Percentiles rank a stretch among this genome's conserved stretches.
Conservation (phyloP, 495 filamentous ascomycete species). For the Achaetomiella virescens region DNA sequence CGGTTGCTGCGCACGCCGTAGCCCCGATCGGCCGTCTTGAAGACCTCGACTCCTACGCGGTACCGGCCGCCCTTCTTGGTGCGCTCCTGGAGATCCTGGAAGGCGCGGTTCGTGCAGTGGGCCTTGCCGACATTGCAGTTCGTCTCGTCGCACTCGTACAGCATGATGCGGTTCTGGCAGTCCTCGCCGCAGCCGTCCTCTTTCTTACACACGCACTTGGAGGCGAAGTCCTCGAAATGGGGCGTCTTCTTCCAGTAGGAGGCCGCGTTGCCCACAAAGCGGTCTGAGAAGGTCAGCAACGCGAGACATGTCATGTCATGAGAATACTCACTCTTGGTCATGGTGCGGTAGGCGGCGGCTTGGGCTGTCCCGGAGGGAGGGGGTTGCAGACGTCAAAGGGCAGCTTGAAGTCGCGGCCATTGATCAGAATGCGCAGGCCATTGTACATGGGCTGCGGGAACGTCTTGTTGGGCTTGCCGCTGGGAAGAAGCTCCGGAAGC, state of each 20-base stretch:
- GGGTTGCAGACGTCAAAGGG: conserved; percentile 88
- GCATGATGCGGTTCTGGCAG: conserved; percentile 92
- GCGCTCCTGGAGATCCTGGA: conserved; percentile 69
- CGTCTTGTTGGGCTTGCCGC: conserved; percentile 36
- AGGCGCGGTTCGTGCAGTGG: conserved; percentile 78
- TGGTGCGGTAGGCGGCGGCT: conserved; percentile 82
- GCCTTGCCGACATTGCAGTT: conserved; percentile 73
- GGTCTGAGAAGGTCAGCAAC: conserved; percentile 49
- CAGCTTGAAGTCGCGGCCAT: conserved; percentile 72
- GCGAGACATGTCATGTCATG: background rate
- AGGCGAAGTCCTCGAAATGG: conserved; percentile 62
- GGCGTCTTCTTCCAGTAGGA: conserved; percentile 77
- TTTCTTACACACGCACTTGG: conserved; percentile 69
- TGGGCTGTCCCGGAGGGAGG: conserved; percentile 75
- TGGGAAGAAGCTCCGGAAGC: conserved; percentile 41
- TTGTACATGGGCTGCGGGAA: conserved; percentile 39
- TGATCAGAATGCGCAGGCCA: conserved; percentile 51
- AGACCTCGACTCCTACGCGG: conserved; percentile 86
- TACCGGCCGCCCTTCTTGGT: conserved; percentile 75
- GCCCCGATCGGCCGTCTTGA: conserved; percentile 82
- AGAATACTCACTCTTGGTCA: conserved; percentile 65
- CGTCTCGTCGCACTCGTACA: conserved; percentile 88
- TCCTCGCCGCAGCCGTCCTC: conserved; percentile 79
- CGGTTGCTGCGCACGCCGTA: conserved; percentile 89
- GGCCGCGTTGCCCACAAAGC: conserved; percentile 86